phyloP scores from a whole-genome alignment of 768 basidiomycete species.

The Tulasnella sp. region DNA sequence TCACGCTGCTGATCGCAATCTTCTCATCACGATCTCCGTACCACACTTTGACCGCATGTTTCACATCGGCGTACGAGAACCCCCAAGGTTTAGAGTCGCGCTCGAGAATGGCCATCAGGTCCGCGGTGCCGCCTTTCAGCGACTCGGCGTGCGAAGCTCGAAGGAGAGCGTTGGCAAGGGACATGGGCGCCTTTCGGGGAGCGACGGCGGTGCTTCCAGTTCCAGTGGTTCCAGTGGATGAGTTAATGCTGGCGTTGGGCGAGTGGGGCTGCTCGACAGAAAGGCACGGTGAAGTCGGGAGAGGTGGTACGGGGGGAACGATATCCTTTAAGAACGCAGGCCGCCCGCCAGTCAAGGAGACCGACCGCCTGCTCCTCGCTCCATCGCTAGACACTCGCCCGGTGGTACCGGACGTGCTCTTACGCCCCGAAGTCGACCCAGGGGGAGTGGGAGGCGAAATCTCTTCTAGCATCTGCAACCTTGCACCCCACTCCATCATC shows the following conservation, averaged over 20 bases:
- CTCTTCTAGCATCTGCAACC: slow-evolving; percentile 11
- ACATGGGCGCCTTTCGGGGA: slow-evolving; percentile 21
- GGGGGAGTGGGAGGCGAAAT: background rate
- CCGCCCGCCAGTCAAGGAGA: background rate
- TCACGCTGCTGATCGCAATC: slow-evolving; percentile 80
- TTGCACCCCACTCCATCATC: slow-evolving; percentile 8
- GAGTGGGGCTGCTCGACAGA: background rate
- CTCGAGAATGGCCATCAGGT: slow-evolving; percentile 85
- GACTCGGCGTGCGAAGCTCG: slow-evolving; percentile 95
- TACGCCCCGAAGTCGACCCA: background rate
- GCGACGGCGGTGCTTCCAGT: background rate
- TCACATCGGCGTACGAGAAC: slow-evolving; percentile 74
- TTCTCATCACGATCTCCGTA: slow-evolving; percentile 90
- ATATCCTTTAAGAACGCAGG: slow-evolving; percentile 22
- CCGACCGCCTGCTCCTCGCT: background rate
- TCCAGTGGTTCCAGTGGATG: slow-evolving; percentile 1
- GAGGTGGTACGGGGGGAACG: slow-evolving; percentile 12
- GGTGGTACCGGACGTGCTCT: background rate
- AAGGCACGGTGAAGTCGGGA: background rate
- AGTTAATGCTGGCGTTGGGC: background rate
- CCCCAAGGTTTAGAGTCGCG: slow-evolving; percentile 84
- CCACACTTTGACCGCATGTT: slow-evolving; percentile 72
- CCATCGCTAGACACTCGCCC: background rate
- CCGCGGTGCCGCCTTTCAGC: slow-evolving; percentile 78
- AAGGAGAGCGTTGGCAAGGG: slow-evolving; percentile 79